phyloP scores from a whole-genome alignment of 805 yeast species.

The Nakazawaea populi region DNA sequence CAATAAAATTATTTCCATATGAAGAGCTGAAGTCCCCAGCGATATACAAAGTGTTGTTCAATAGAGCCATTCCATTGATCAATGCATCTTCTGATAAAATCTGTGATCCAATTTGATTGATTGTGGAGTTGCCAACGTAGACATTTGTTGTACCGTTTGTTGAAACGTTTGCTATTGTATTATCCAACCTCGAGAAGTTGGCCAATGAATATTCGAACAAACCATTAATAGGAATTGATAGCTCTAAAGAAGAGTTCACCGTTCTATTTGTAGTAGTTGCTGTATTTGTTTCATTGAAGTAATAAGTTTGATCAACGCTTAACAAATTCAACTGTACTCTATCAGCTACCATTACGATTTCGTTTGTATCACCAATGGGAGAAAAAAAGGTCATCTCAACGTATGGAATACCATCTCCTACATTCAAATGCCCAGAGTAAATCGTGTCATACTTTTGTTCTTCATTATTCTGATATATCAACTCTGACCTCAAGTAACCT shows the following conservation, averaged over 20 bases:
- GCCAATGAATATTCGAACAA: conserved; percentile 74
- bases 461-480: conserved; percentile 75
- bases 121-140: conserved; percentile 41
- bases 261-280: conserved; percentile 15
- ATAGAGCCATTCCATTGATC: conserved; percentile 27
- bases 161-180: conserved; percentile 14
- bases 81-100: conserved; percentile 32
- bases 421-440: conserved; percentile 62
- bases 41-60: conserved; percentile 31
- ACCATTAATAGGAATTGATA: conserved; percentile 52
- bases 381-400: conserved; percentile 34
- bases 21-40: conserved; percentile 43
- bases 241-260: conserved; percentile 10
- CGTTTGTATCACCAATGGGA: conserved; percentile 21
- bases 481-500: conserved; percentile 30
- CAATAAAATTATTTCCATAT: conserved; percentile 32
- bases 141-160: conserved; percentile 11
- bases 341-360: conserved; percentile 65
- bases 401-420: conserved; percentile 31
- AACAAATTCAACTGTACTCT: conserved; percentile 47
- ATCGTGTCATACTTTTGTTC: conserved; percentile 76
- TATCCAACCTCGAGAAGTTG: conserved; percentile 47
- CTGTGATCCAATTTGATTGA: conserved; percentile 33
- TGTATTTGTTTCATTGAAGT: conserved; percentile 21
- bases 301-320: conserved; percentile 34